These are phyloP conservation scores for Zizania latifolia DNA, from an alignment of 176 grass and related monocot species.

Conservation along the genomic window DNA sequence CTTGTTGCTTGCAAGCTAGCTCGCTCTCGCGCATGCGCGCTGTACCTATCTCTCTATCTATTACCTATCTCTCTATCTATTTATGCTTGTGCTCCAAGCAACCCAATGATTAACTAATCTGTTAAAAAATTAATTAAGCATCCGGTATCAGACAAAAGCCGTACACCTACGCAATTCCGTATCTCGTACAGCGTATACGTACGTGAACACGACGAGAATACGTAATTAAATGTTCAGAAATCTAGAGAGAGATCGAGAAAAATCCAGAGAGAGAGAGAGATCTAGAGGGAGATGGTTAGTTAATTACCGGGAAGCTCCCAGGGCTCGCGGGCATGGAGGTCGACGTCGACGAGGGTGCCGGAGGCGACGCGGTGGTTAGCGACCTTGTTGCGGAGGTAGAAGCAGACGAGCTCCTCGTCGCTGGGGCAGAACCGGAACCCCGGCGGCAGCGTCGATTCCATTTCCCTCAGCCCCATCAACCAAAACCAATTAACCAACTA, in stretches of 20 bases:
- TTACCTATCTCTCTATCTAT: neutral
- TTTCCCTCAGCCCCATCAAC: slow-evolving; percentile 63
- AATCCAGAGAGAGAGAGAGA: neutral
- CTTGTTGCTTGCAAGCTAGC: neutral
- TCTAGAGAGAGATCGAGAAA: neutral
- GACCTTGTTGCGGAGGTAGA: slow-evolving; percentile 83
- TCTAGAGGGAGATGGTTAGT: no score
- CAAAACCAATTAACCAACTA: neutral
- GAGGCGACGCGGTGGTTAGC: slow-evolving; percentile 36
- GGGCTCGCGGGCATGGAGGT: slow-evolving; percentile 66
- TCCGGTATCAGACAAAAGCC: no score
- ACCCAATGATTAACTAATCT: neutral
- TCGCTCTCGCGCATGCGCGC: neutral
- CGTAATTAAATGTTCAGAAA: no score
- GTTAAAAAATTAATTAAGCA: neutral
- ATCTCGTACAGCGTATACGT: neutral
- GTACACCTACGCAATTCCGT: neutral
- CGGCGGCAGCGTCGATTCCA: slow-evolving; percentile 57
- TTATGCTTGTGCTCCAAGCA: slow-evolving; percentile 35
- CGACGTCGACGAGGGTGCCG: slow-evolving; percentile 68
- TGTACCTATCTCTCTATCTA: no score
- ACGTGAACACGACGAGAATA: no score
- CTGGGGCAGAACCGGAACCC: slow-evolving; percentile 85
- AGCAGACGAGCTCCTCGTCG: slow-evolving; percentile 75
- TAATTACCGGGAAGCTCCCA: slow-evolving; percentile 77